A percentile compares a stretch with the other conserved stretches of the same genome.
Conservation (phyloP, 2,329 filamentous ascomycete genomes). For the Cylindrodendrum hubeiense region DNA sequence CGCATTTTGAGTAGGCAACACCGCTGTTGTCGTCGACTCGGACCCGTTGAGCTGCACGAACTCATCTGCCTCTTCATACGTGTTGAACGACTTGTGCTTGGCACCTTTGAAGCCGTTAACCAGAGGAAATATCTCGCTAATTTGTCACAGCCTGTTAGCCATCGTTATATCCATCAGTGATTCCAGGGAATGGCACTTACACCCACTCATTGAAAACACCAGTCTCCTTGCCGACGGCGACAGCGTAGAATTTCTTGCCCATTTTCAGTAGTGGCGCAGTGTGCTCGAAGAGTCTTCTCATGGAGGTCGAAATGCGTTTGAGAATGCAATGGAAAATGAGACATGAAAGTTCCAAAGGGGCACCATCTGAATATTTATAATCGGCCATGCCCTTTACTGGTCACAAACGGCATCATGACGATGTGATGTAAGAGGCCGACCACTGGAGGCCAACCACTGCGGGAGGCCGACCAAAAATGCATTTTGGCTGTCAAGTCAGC, state of each 20-base stretch:
- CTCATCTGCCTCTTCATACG: not conserved
- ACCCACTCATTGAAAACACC: conserved; percentile 11
- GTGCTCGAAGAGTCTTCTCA: not conserved
- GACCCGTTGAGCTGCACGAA: not conserved
- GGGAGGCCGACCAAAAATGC: not conserved
- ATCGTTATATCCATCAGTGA: too few relatives aligned
- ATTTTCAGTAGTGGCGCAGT: not conserved
- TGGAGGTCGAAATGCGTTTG: too few relatives aligned
- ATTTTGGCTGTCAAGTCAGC: not conserved
- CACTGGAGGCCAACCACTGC: not conserved
- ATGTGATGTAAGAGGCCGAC: not conserved
- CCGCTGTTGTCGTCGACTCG: too few relatives aligned
- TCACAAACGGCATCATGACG: not conserved
- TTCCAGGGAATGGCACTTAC: not conserved
- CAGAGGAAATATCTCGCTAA: not conserved
- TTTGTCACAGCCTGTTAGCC: not conserved
- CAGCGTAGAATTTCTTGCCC: conserved; percentile 12
- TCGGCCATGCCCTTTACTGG: not conserved
- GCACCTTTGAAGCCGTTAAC: conserved; percentile 3
- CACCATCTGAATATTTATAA: not conserved
- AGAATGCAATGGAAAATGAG: not conserved
- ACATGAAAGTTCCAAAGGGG: too few relatives aligned
- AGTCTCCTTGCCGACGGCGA: conserved; percentile 12
- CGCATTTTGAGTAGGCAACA: not conserved
- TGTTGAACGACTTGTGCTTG: conserved; percentile 3